Conservation (phyloP, 805 yeast species). For the Jamesozyma hellenica region DNA sequence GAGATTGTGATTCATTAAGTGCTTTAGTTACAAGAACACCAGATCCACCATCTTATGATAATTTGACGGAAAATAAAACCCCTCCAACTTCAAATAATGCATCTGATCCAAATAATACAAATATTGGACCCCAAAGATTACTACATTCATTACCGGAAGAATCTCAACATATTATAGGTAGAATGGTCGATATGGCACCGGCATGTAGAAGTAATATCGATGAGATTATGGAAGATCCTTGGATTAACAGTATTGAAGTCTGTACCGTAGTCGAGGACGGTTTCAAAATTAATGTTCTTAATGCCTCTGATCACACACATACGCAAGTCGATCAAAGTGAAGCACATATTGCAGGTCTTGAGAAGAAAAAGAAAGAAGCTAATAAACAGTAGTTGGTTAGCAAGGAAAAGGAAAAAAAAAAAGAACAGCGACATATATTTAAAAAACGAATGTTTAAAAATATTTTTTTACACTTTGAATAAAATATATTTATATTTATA, state of each 20-base stretch:
- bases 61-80: slow-evolving; percentile 1
- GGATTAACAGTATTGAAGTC: slow-evolving; percentile 56
- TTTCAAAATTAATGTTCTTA: slow-evolving; percentile 31
- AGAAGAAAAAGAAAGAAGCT: slow-evolving; percentile 53
- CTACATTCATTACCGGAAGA: slow-evolving; percentile 63
- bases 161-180: slow-evolving; percentile 53
- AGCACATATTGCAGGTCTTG: slow-evolving; percentile 91
- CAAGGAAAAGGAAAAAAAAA: background rate
- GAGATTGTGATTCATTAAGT: slow-evolving; percentile 56
- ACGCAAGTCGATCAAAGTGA: slow-evolving; percentile 86
- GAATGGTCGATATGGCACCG: slow-evolving; percentile 78
- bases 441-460: too few relatives aligned
- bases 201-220: slow-evolving; percentile 77
- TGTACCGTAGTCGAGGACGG: slow-evolving; percentile 43
- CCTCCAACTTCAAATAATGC: slow-evolving; percentile 13
- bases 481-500: too few relatives aligned
- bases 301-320: slow-evolving; percentile 60
- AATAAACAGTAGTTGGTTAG: slow-evolving; percentile 2
- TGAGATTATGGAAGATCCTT: slow-evolving; percentile 62
- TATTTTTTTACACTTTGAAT: too few relatives aligned
- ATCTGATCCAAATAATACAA: slow-evolving; percentile 47
- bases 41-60: slow-evolving; percentile 34
- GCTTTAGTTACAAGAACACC: slow-evolving; percentile 49
- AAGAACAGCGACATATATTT: background rate
- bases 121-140: slow-evolving; percentile 63